Conservation (phyloP, 208 protist genomes). For the Naegleria gruberi region DNA sequence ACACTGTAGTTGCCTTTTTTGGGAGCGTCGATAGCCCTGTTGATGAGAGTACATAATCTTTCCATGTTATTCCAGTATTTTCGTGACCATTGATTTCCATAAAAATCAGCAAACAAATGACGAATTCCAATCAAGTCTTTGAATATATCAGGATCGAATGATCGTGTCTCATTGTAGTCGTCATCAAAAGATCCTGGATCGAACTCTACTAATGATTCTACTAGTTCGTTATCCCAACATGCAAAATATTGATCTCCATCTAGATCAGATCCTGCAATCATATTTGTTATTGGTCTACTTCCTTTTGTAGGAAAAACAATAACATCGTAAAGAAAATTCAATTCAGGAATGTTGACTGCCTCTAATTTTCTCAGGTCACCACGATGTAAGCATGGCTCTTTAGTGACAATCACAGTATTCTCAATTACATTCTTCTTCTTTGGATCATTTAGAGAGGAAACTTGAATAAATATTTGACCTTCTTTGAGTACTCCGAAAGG, state of each 20-base stretch:
- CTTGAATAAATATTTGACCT: neutral
- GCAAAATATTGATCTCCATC: constrained; percentile 6
- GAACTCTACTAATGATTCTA: neutral
- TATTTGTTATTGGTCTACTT: neutral
- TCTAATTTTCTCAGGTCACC: neutral
- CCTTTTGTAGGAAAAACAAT: neutral
- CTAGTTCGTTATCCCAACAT: neutral
- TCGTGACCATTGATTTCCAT: too few species aligned
- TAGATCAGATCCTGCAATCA: neutral
- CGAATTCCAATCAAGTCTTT: too few species aligned
- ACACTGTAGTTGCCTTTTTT: neutral
- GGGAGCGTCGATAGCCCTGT: neutral
- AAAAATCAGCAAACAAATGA: too few species aligned
- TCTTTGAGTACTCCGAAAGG: neutral
- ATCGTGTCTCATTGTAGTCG: too few species aligned
- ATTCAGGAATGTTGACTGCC: neutral
- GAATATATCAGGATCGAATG: too few species aligned
- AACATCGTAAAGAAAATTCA: neutral
- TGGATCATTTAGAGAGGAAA: neutral
- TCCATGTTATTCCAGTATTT: too few species aligned
- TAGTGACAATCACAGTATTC: neutral
- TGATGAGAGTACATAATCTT: too few species aligned
- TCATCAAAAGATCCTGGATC: neutral
- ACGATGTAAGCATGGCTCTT: neutral
- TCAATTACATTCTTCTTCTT: neutral